phyloP scores from a whole-genome alignment of 2,329 filamentous ascomycete species.

The Calonectria pteridis region DNA sequence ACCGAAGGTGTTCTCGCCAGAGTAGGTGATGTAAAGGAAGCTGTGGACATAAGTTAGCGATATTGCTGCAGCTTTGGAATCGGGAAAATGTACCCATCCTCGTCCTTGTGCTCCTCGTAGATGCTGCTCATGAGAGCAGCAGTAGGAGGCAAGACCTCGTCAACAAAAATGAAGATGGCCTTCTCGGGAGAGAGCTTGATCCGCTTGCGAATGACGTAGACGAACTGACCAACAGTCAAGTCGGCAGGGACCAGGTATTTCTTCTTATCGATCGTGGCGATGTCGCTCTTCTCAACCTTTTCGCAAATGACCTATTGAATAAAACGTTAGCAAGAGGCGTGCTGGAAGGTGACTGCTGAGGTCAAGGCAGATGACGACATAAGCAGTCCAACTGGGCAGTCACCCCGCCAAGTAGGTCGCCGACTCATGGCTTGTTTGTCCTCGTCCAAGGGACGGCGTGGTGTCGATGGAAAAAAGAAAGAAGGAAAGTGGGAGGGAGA shows the following conservation, averaged over 20 bases:
- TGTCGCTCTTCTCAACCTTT: slow-evolving; percentile 99
- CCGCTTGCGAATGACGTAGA: slow-evolving; percentile 99
- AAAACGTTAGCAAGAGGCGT: slow-evolving; percentile 10
- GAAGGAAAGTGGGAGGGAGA: slow-evolving; percentile 11
- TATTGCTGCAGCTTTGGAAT: not conserved
- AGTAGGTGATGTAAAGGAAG: slow-evolving; percentile 99
- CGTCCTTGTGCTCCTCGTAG: slow-evolving; percentile 98
- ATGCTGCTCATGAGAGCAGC: slow-evolving; percentile 99
- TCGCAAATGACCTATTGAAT: slow-evolving; percentile 92
- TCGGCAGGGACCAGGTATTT: slow-evolving; percentile 99
- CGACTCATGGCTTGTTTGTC: not conserved
- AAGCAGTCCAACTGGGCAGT: slow-evolving; percentile 27
- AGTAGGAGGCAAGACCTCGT: slow-evolving; percentile 96
- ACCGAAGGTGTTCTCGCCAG: slow-evolving; percentile 99
- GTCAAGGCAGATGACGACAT: not conserved
- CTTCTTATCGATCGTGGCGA: slow-evolving; percentile 99
- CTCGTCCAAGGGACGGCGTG: not conserved
- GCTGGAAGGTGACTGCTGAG: not conserved
- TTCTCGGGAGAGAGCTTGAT: slow-evolving; percentile 99
- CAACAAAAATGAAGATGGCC: slow-evolving; percentile 99
- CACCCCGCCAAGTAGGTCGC: slow-evolving; percentile 28
- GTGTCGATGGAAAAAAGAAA: not conserved
- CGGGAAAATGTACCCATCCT: slow-evolving; percentile 69
- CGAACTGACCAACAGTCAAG: slow-evolving; percentile 98
- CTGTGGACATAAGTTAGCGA: slow-evolving; percentile 58